Base-by-base conservation (phyloP, 306 rosid genomes). In the Cucurbita maxima region DNA sequence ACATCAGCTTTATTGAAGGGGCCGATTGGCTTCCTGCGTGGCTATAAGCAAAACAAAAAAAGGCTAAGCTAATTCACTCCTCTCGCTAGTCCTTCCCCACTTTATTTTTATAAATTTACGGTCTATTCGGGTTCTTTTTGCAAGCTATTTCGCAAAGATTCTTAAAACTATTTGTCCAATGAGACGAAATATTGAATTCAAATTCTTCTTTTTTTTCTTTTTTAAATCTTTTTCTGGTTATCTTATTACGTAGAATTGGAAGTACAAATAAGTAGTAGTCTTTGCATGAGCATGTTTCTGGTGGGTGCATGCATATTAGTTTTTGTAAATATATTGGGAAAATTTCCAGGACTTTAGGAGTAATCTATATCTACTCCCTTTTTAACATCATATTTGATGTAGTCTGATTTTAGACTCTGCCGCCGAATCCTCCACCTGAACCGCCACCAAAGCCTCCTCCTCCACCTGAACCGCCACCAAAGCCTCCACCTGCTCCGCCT, bases 1-100 rank as follows among this genome's bases (percentile, higher is more conserved):
- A 84, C 5, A 67, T 89, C 38, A 78, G 81, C 73, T 92, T 75
- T 85, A 87, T 92, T 57, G 82, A 86, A 34, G 96, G 96, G 61
- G 19, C 60, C 44, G 77, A 86, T 47, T 89, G 97, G 97, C 83
- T 92, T 8, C 97, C 96, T 5, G 91, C 70, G 0, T 91, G 87
- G 91, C 56, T 71, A 19, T 86, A 75, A 84, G 77, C 11, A 11
- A 48, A 50, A 4, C 0, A 6, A 30, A 13, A 34, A 59, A 37
- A 55, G 8, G 58, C 34, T 53, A 53, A 70, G 69, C 75, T 40
- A 76, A 36, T 55, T 18, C 60, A 34, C 15, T 51, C 22, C 43
- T 50, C 54, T 13, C 15, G 54, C 54, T 5, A 50, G 18, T 14
- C 56, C 7, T 20, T 0, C 40, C 4, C 37, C 6, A 40, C 1